A percentile compares a stretch with the other conserved stretches of the same genome.
Conservation (phyloP, 2,329 filamentous ascomycete species). For the Fusarium sp. region DNA sequence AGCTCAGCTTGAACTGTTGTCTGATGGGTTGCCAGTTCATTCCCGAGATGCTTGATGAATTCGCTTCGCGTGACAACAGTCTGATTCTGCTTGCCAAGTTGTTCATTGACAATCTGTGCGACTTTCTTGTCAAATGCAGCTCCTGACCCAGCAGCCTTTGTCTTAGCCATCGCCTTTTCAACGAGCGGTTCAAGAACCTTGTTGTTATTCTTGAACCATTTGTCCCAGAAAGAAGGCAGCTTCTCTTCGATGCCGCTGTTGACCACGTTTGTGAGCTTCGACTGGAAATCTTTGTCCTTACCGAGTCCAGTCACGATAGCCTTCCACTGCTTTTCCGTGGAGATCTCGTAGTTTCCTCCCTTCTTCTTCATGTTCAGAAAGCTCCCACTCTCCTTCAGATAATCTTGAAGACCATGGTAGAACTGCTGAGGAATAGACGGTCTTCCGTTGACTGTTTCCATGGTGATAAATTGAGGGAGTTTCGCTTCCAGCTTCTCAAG, state of each 20-base stretch:
- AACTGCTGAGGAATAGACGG: conserved; percentile 67
- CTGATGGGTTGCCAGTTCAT: conserved; percentile 51
- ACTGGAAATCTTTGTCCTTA: conserved; percentile 45
- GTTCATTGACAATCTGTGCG: conserved; percentile 49
- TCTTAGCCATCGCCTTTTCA: conserved; percentile 47
- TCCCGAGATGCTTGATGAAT: conserved; percentile 56
- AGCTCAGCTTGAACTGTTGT: conserved; percentile 54
- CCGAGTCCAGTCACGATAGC: conserved; percentile 55
- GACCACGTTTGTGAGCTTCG: conserved; percentile 41
- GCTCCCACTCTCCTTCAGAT: conserved; percentile 59
- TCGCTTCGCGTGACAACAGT: conserved; percentile 58
- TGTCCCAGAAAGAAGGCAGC: conserved; percentile 57
- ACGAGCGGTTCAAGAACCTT: conserved; percentile 48
- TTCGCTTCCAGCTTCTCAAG: conserved; percentile 56
- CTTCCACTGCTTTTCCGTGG: conserved; percentile 59
- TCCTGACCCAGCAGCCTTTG: conserved; percentile 47
- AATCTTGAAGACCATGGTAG: conserved; percentile 69
- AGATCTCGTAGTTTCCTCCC: conserved; percentile 49
- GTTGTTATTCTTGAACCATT: conserved; percentile 63
- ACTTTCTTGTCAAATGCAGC: conserved; percentile 49
- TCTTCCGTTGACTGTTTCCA: conserved; percentile 62
- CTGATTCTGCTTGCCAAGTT: conserved; percentile 46
- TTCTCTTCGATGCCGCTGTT: conserved; percentile 44
- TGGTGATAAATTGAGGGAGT: conserved; percentile 66
- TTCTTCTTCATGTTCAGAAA: conserved; percentile 58